A percentile compares a stretch with the other conserved stretches of the same genome.
These are phyloP conservation scores for Coemansia sp. DNA, from an alignment of 192 early-diverging fungal genomes.

Conservation along the genomic window DNA sequence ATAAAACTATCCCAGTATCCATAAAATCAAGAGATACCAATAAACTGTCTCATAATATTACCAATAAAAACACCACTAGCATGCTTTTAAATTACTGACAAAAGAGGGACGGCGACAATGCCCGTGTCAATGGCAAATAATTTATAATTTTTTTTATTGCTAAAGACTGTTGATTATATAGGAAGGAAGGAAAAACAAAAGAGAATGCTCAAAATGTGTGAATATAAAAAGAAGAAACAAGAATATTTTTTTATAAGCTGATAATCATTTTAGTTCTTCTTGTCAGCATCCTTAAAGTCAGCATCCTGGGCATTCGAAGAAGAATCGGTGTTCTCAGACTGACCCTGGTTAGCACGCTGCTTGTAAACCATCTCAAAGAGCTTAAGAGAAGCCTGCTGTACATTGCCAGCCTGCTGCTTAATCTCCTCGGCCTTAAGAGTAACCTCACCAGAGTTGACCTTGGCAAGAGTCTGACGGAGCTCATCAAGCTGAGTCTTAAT, in stretches of 20 bases:
- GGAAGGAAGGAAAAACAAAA: not conserved
- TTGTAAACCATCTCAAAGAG: conserved; percentile 99
- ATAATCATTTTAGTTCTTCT: conserved; percentile 42
- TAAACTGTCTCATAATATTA: too few species aligned
- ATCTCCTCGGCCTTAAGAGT: conserved; percentile 76
- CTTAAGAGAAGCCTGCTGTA: conserved; percentile 90
- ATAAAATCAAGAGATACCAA: too few species aligned
- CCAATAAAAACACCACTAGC: too few species aligned
- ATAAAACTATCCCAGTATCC: too few species aligned
- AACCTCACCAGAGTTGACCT: conserved; percentile 64
- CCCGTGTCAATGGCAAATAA: too few species aligned
- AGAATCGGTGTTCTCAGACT: conserved; percentile 9
- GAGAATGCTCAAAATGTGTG: not conserved
- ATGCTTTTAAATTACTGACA: too few species aligned
- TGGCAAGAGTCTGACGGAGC: conserved; percentile 72
- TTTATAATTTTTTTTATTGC: conserved; percentile 14
- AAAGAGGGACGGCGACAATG: too few species aligned
- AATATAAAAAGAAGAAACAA: not conserved
- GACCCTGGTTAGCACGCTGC: conserved; percentile 57
- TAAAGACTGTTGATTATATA: not conserved
- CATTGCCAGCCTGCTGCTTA: conserved; percentile 77
- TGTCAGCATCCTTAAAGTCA: conserved; percentile 74
- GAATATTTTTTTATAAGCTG: not conserved
- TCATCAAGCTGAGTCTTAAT: conserved; percentile 79
- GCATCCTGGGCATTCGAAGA: conserved; percentile 56